Percentiles rank a stretch among this genome's conserved stretches.
Evolutionary conservation across 805 yeast species (phyloP).

Genomic region (Metschnikowia baotianmanensis): DNA sequence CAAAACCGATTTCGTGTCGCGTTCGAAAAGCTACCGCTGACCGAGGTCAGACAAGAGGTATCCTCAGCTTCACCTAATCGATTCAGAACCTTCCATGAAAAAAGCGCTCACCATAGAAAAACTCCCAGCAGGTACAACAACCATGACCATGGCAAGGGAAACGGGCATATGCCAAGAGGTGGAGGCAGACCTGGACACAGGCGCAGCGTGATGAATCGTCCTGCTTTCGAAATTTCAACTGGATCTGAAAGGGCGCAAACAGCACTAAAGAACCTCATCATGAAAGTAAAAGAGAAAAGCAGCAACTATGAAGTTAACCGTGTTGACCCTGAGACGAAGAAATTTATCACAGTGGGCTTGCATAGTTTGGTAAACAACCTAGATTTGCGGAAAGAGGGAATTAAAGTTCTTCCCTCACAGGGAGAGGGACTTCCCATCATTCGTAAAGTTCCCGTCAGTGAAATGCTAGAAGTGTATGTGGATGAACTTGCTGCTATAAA

Average conservation of each 20-base stretch:
- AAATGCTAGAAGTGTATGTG: constrained; percentile 34
- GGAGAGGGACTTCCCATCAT: constrained; percentile 27
- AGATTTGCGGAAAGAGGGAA: constrained; percentile 27
- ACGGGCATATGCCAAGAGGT: not conserved
- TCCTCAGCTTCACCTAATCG: constrained; percentile 4
- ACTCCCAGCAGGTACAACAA: not conserved
- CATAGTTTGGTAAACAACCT: constrained; percentile 32
- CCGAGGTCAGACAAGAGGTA: not conserved
- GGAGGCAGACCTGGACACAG: constrained; percentile 8
- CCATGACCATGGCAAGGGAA: not conserved
- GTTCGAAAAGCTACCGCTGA: not conserved
- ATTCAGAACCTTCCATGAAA: constrained; percentile 6
- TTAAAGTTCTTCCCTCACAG: constrained; percentile 21
- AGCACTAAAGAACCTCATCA: constrained; percentile 27
- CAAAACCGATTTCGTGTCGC: constrained; percentile 3
- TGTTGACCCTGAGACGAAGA: constrained; percentile 25
- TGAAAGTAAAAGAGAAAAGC: constrained; percentile 19
- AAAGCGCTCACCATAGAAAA: not conserved
- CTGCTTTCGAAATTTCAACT: constrained; percentile 22
- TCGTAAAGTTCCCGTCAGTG: constrained; percentile 24
- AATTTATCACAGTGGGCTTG: constrained; percentile 23
- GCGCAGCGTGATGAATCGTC: constrained; percentile 1
- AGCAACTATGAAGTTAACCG: constrained; percentile 26
- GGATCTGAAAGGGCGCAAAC: constrained; percentile 29
- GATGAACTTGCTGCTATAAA: constrained; percentile 32